Evolutionary conservation across 495 filamentous ascomycete species (phyloP).

Genomic region (Hypoxylon perforatum): DNA sequence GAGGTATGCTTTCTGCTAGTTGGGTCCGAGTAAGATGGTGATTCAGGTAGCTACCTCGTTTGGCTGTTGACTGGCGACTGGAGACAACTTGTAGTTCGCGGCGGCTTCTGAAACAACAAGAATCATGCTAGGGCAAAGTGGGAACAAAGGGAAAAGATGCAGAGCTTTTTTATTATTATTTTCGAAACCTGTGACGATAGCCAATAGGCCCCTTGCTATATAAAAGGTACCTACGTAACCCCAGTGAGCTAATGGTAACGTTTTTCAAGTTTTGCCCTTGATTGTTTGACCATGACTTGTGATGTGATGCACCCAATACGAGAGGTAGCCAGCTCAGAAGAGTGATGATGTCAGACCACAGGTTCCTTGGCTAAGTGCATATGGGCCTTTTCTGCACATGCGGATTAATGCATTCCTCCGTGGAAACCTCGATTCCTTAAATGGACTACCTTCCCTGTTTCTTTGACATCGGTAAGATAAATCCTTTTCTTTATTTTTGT

Average conservation of each 20-base stretch:
- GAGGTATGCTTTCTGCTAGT: conserved; percentile 11
- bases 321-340: conserved; percentile 29
- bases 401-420: conserved; percentile 1
- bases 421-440: too few species aligned
- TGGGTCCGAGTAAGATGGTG: conserved; percentile 5
- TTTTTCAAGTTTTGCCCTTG: conserved; percentile 39
- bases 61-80: conserved; percentile 13
- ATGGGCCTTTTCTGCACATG: too few species aligned
- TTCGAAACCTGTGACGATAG: conserved; percentile 11
- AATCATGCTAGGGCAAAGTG: conserved; percentile 2
- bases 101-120: conserved; percentile 25
- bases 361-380: too few species aligned
- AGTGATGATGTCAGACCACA: conserved; percentile 36
- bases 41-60: neutral
- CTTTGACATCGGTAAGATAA: too few species aligned
- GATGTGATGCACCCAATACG: conserved; percentile 8
- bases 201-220: conserved; percentile 14
- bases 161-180: conserved; percentile 21
- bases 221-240: conserved; percentile 28
- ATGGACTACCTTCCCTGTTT: too few species aligned
- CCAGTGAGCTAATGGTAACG: conserved; percentile 3
- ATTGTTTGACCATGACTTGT: conserved; percentile 12
- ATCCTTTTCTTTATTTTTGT: too few species aligned
- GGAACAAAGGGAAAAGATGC: conserved; percentile 22
- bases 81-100: conserved; percentile 4